Evolutionary conservation across 148 eudicot genomes (phyloP).

Genomic region (Chenopodium quinoa): DNA sequence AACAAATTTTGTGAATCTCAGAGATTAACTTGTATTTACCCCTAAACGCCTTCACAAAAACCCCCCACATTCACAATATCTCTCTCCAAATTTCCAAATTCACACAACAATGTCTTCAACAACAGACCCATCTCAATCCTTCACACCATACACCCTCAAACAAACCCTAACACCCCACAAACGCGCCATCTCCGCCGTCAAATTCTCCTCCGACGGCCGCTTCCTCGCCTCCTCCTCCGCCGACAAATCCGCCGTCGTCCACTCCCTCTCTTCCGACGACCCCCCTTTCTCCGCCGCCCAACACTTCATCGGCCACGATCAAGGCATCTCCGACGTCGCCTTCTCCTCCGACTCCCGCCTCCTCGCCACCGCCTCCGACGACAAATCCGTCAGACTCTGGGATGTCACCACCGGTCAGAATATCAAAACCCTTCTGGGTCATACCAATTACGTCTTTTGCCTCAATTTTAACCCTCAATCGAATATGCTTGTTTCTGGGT

Average conservation of each 20-base stretch:
- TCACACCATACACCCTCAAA: constrained; percentile 58
- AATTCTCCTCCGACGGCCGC: constrained; percentile 72
- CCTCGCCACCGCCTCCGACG: constrained; percentile 88
- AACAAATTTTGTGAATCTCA: too few species aligned
- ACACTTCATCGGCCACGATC: constrained; percentile 60
- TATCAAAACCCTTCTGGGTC: constrained; percentile 68
- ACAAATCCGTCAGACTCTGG: constrained; percentile 65
- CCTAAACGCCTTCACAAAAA: background rate
- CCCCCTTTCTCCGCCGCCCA: constrained; percentile 30
- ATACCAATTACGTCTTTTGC: constrained; percentile 83
- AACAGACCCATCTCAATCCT: constrained; percentile 13
- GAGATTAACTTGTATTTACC: too few species aligned
- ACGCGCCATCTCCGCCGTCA: constrained; percentile 69
- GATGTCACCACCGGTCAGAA: constrained; percentile 50
- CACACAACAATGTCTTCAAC: constrained; percentile 8
- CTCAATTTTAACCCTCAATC: constrained; percentile 74
- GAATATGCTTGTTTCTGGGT: constrained; percentile 73
- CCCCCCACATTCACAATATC: background rate
- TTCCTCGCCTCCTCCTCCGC: constrained; percentile 84
- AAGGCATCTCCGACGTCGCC: constrained; percentile 84
- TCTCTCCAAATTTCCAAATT: background rate
- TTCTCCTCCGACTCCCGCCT: constrained; percentile 72
- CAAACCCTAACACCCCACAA: constrained; percentile 85
- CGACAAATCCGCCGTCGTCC: constrained; percentile 63
- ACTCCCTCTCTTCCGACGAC: constrained; percentile 31